phyloP scores from a whole-genome alignment of 1,284 basidiomycete genomes.

The Boletus subluridellus region DNA sequence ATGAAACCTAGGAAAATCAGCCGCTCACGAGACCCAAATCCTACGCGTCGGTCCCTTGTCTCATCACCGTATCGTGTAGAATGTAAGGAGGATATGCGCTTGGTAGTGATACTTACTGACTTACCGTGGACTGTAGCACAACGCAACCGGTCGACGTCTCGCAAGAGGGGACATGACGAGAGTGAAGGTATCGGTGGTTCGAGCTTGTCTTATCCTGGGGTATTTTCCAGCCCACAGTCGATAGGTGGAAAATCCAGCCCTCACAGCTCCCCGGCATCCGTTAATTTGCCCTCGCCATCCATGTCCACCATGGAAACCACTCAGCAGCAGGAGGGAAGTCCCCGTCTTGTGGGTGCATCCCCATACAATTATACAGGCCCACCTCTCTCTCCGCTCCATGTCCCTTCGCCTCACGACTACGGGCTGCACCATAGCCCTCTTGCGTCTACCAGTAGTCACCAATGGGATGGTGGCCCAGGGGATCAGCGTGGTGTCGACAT shows the following conservation, averaged over 20 bases:
- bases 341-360: slow-evolving; percentile 38
- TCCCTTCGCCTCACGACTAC: slow-evolving; percentile 55
- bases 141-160: slow-evolving; percentile 69
- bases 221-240: slow-evolving; percentile 52
- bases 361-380: slow-evolving; percentile 42
- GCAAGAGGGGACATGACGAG: slow-evolving; percentile 68
- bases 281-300: slow-evolving; percentile 63
- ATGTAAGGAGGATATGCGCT: slow-evolving; percentile 42
- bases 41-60: slow-evolving; percentile 56
- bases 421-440: slow-evolving; percentile 45
- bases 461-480: slow-evolving; percentile 44
- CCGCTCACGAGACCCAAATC: slow-evolving; percentile 58
- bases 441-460: slow-evolving; percentile 37
- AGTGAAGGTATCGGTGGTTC: slow-evolving; percentile 44
- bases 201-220: slow-evolving; percentile 42
- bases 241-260: slow-evolving; percentile 48
- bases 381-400: slow-evolving; percentile 48
- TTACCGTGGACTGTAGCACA: slow-evolving; percentile 44
- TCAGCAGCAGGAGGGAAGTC: slow-evolving; percentile 44
- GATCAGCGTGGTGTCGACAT: slow-evolving; percentile 40
- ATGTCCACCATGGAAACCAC: slow-evolving; percentile 42
- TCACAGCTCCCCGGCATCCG: slow-evolving; percentile 73
- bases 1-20: slow-evolving; percentile 50
- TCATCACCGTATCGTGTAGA: slow-evolving; percentile 66
- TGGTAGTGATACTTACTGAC: slow-evolving; percentile 20